A percentile compares a stretch with the other conserved stretches of the same genome.
phyloP scores from a whole-genome alignment of 805 yeast species.

The Wickerhamomyces chambardii region DNA sequence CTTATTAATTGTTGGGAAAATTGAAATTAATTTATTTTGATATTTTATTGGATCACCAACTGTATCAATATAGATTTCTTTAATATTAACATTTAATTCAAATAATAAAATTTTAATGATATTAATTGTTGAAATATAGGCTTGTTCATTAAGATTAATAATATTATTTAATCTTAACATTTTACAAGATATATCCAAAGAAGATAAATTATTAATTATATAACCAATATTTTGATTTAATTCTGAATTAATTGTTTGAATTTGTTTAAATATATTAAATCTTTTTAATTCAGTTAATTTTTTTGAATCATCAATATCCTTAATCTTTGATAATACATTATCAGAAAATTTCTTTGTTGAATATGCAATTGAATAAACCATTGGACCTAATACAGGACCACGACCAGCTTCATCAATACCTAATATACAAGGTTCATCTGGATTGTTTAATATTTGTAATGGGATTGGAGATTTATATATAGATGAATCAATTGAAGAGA shows the following conservation, averaged over 20 bases:
- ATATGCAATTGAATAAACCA: slow-evolving; percentile 92
- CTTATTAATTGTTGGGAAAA: slow-evolving; percentile 64
- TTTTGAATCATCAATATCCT: slow-evolving; percentile 92
- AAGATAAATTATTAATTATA: slow-evolving; percentile 78
- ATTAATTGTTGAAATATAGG: slow-evolving; percentile 87
- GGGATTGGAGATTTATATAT: slow-evolving; percentile 49
- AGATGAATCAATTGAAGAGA: slow-evolving; percentile 28
- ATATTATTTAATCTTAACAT: slow-evolving; percentile 64
- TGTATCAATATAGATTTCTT: slow-evolving; percentile 83
- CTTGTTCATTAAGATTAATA: slow-evolving; percentile 83
- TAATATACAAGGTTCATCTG: slow-evolving; percentile 35
- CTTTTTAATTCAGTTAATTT: slow-evolving; percentile 70
- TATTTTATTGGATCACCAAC: slow-evolving; percentile 93
- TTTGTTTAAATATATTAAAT: slow-evolving; percentile 45
- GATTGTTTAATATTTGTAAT: slow-evolving; percentile 18
- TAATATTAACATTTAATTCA: slow-evolving; percentile 51
- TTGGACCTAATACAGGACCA: slow-evolving; percentile 96
- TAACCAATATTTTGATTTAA: slow-evolving; percentile 66
- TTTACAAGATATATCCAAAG: slow-evolving; percentile 79
- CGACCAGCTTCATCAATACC: slow-evolving; percentile 99
- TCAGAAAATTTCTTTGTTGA: slow-evolving; percentile 48
- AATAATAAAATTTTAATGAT: slow-evolving; percentile 55
- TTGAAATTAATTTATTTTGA: slow-evolving; percentile 58
- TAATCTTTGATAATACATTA: slow-evolving; percentile 35
- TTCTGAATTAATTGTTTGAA: slow-evolving; percentile 38